A percentile compares a stretch with the other conserved stretches of the same genome.
Evolutionary conservation across 2,329 filamentous ascomycete genomes (phyloP).

Genomic region (Phialophora chinensis): DNA sequence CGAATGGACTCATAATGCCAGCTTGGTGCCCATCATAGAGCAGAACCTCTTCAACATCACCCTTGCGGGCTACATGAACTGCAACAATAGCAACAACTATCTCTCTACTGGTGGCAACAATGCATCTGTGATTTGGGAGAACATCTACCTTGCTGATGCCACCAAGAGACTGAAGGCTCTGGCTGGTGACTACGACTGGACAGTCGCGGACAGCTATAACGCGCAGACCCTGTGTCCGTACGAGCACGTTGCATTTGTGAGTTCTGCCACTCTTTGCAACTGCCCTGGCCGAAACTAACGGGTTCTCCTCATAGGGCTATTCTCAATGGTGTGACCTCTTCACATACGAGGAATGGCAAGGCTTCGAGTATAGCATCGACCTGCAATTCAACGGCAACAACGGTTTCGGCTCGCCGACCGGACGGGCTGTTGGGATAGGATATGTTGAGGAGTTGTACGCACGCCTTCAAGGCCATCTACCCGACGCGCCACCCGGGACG

Average conservation of each 20-base stretch:
- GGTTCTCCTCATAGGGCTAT: conserved; percentile 57
- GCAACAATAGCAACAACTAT: conserved; percentile 63
- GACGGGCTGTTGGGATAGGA: conserved; percentile 73
- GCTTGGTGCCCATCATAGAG: conserved; percentile 75
- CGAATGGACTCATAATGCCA: conserved; percentile 73
- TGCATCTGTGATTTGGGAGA: conserved; percentile 65
- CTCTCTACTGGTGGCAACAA: conserved; percentile 59
- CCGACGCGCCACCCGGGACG: conserved; percentile 37
- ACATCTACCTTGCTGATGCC: conserved; percentile 69
- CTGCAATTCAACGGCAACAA: conserved; percentile 67
- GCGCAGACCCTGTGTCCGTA: conserved; percentile 77
- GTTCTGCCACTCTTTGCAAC: not conserved
- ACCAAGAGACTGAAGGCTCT: conserved; percentile 64
- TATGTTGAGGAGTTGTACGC: conserved; percentile 73
- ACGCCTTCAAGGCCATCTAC: conserved; percentile 56
- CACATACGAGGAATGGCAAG: conserved; percentile 75
- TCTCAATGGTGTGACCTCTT: conserved; percentile 77
- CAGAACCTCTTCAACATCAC: conserved; percentile 70
- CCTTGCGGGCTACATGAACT: conserved; percentile 64
- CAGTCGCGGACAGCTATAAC: conserved; percentile 66
- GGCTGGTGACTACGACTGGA: conserved; percentile 68
- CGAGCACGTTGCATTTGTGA: conserved; percentile 71
- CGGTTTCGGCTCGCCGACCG: conserved; percentile 63
- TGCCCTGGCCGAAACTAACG: not conserved
- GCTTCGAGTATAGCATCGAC: conserved; percentile 74